These are phyloP conservation scores for Fusarium dlaminii DNA, from an alignment of 2,329 filamentous ascomycete genomes.

Conservation along the genomic window DNA sequence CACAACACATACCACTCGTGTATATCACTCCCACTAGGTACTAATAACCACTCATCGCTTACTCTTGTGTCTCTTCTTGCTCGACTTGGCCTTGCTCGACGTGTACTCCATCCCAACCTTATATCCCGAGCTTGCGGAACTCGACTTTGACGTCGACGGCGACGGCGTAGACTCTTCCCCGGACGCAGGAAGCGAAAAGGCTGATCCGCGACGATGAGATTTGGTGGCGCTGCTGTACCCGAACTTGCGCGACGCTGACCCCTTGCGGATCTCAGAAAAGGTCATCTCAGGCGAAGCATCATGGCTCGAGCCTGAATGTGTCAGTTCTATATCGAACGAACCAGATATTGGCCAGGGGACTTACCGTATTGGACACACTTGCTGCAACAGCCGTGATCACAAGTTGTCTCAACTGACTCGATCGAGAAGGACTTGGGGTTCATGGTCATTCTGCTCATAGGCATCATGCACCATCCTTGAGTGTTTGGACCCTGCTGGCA, in stretches of 20 bases:
- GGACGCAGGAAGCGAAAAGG: constrained; percentile 36
- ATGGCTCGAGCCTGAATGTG: constrained; percentile 44
- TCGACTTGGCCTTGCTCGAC: constrained; percentile 40
- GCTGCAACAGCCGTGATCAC: constrained; percentile 64
- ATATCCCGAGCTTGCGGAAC: constrained; percentile 39
- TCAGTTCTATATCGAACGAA: background rate
- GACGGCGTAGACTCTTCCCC: constrained; percentile 26
- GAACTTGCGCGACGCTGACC: constrained; percentile 50
- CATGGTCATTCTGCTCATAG: constrained; percentile 43
- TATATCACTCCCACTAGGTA: background rate
- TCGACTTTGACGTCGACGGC: constrained; percentile 36
- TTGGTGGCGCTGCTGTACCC: constrained; percentile 45
- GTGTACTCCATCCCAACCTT: constrained; percentile 45
- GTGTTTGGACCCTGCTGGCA: constrained; percentile 62
- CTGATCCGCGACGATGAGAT: constrained; percentile 45
- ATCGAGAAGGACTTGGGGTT: constrained; percentile 46
- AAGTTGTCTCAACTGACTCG: constrained; percentile 54
- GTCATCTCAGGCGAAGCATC: constrained; percentile 49
- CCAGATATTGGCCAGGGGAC: background rate
- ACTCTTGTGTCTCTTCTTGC: constrained; percentile 42
- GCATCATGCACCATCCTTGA: constrained; percentile 62
- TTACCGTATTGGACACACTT: constrained; percentile 57
- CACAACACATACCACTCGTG: background rate
- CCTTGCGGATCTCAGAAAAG: constrained; percentile 51
- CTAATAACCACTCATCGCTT: constrained; percentile 17